Evolutionary conservation across 1,139 yeast species (phyloP), one percentile per base, ranked within the genome.

Genomic region (Pichia sp.): DNA sequence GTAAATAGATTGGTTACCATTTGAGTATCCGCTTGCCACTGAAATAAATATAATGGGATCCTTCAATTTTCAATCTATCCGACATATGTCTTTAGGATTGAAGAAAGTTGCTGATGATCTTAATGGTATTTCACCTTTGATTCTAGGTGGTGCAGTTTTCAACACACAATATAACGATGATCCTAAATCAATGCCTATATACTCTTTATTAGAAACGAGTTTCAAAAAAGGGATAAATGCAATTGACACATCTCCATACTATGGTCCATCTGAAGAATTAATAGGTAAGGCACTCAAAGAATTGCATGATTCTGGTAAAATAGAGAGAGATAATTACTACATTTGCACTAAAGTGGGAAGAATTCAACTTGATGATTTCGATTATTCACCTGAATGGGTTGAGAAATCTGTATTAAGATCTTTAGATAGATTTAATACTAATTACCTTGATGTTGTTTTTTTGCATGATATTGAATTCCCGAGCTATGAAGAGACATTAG

Each of bases 391-490:
- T 4, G 64, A 59, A 18, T 66, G 74, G 57, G 79, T 89, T 41
- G 67, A 79, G 21, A 58, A 60, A 28, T 82, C 94, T 7, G 82
- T 88, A 3, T 46, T 57, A 32, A 67, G 95, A 47, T 81, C 94
- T 4, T 64, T 85, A 42, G 58, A 72, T 34, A 65, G 96, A 42
- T 68, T 89, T 41, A 56, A 71, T 32, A 83, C 95, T 0, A 49
- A 53, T 1, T 85, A 85, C 58, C 59, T 89, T 48, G 96, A 89
- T 58, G 66, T 85, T 49, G 84, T 89, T 5, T 85, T 84, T 59
- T 67, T 88, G 56, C 97, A 89, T 61, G 97, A 89, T 55, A 77
- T 88, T 41, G 97, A 89, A 61, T 89, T 89, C 62, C 84, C 79
- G 8, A 61, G 69, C 1, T 71, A 71, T 22, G 67, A 61, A 1